Percentiles rank a stretch among this genome's conserved stretches.
These are phyloP conservation scores for Wickerhamomyces sydowiorum DNA, from an alignment of 805 yeast species.

Conservation along the genomic window DNA sequence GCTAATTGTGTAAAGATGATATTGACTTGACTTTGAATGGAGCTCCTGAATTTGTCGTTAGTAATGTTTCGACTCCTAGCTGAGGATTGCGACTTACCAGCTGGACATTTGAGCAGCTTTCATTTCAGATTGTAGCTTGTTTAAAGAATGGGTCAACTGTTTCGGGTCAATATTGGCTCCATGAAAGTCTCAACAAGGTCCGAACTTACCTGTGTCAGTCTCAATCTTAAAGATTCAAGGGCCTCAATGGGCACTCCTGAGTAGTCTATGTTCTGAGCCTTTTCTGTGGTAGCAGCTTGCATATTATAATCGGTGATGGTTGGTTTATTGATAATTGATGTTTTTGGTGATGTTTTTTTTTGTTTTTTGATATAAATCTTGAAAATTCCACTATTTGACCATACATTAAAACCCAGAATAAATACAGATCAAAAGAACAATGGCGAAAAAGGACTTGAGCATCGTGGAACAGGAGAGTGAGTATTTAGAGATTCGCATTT, in stretches of 20 bases:
- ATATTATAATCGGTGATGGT: background rate
- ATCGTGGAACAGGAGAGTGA: constrained; percentile 14
- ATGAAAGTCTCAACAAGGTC: constrained; percentile 1
- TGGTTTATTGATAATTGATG: background rate
- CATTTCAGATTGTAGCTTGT: constrained; percentile 49
- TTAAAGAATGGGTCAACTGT: constrained; percentile 50
- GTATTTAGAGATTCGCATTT: background rate
- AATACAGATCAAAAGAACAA: background rate
- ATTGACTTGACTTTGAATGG: constrained; percentile 78
- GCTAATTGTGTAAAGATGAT: constrained; percentile 78
- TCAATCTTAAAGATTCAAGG: constrained; percentile 55
- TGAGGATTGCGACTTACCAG: constrained; percentile 35
- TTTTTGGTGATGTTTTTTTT: background rate
- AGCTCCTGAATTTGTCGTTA: constrained; percentile 57
- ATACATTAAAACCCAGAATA: background rate
- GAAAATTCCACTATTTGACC: background rate
- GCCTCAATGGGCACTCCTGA: constrained; percentile 54
- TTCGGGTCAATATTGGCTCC: constrained; percentile 15
- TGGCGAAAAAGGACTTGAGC: constrained; percentile 7
- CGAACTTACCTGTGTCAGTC: constrained; percentile 45
- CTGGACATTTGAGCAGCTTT: constrained; percentile 39
- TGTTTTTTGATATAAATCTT: background rate
- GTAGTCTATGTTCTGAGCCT: constrained; percentile 21
- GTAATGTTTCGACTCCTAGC: no score
- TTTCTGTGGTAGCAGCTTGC: constrained; percentile 12